These are phyloP conservation scores for Hyphodiscus hymeniophilus DNA, from an alignment of 495 filamentous ascomycete genomes.

Conservation along the genomic window DNA sequence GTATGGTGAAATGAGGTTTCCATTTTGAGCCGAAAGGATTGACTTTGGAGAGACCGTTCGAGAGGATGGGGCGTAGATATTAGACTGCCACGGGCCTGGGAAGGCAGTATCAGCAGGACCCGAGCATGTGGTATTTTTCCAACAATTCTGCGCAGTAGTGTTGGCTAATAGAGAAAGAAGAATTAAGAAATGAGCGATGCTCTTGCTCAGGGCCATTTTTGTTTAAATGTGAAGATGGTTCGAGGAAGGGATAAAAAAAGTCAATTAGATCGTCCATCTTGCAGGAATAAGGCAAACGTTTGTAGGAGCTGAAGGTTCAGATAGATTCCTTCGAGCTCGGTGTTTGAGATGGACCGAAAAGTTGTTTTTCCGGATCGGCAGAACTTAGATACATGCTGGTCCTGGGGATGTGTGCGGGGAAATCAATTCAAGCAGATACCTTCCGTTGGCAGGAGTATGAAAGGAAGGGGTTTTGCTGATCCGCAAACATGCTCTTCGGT, in stretches of 20 bases:
- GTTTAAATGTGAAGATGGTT: too few species aligned
- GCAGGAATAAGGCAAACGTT: background rate
- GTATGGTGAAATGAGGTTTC: slow-evolving; percentile 25
- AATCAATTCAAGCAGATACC: background rate
- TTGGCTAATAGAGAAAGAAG: background rate
- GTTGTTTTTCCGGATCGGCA: background rate
- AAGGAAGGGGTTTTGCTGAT: too few species aligned
- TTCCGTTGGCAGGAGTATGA: too few species aligned
- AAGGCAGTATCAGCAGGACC: slow-evolving; percentile 33
- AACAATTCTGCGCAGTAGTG: background rate
- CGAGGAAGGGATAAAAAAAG: too few species aligned
- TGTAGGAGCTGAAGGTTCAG: background rate
- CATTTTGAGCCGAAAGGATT: slow-evolving; percentile 33
- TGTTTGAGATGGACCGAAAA: slow-evolving; percentile 1
- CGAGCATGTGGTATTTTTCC: slow-evolving; percentile 12
- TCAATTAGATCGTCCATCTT: too few species aligned
- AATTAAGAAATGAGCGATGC: background rate
- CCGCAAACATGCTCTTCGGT: too few species aligned
- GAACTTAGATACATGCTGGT: background rate
- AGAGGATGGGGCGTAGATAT: slow-evolving; percentile 50
- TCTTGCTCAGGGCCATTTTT: background rate
- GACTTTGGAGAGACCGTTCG: slow-evolving; percentile 42
- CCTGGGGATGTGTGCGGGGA: background rate
- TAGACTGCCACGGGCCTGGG: slow-evolving; percentile 49
- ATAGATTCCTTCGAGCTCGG: background rate